phyloP scores from a whole-genome alignment of 2,329 filamentous ascomycete genomes.

The Fusarium nurragi region DNA sequence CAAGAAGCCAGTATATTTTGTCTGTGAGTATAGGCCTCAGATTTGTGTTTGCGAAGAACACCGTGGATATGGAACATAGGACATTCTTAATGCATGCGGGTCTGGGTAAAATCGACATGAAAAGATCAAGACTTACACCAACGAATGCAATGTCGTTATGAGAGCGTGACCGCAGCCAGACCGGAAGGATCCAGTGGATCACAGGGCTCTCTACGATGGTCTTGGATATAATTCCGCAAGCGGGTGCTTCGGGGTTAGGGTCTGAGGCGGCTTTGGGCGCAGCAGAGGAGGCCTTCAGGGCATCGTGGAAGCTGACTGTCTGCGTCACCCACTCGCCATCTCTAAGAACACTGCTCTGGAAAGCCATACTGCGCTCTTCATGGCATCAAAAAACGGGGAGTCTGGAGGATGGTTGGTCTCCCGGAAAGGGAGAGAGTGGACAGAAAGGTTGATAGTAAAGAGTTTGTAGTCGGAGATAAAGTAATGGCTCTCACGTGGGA shows the following conservation, averaged over 20 bases:
- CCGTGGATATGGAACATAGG: neutral
- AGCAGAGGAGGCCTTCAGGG: conserved; percentile 52
- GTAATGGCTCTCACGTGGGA: neutral
- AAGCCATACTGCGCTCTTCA: conserved; percentile 50
- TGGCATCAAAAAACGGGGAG: conserved; percentile 30
- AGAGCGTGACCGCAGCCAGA: conserved; percentile 73
- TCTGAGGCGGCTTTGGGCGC: conserved; percentile 46
- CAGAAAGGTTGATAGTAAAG: neutral
- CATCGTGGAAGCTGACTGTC: conserved; percentile 56
- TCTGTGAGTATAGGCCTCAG: neutral
- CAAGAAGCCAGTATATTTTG: neutral
- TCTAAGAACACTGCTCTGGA: conserved; percentile 64
- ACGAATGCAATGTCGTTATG: conserved; percentile 89
- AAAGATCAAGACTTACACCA: conserved; percentile 65
- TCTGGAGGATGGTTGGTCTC: neutral
- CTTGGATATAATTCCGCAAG: conserved; percentile 77
- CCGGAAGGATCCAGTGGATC: conserved; percentile 80
- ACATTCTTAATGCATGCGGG: neutral
- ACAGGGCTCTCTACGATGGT: conserved; percentile 81
- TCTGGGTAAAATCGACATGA: neutral
- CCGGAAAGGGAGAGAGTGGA: neutral
- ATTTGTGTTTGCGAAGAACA: neutral
- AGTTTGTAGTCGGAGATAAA: neutral
- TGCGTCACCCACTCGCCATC: conserved; percentile 67
- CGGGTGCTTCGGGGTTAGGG: conserved; percentile 56